Evolutionary conservation across 768 basidiomycete species (phyloP).

Genomic region (Hericium erinaceus): DNA sequence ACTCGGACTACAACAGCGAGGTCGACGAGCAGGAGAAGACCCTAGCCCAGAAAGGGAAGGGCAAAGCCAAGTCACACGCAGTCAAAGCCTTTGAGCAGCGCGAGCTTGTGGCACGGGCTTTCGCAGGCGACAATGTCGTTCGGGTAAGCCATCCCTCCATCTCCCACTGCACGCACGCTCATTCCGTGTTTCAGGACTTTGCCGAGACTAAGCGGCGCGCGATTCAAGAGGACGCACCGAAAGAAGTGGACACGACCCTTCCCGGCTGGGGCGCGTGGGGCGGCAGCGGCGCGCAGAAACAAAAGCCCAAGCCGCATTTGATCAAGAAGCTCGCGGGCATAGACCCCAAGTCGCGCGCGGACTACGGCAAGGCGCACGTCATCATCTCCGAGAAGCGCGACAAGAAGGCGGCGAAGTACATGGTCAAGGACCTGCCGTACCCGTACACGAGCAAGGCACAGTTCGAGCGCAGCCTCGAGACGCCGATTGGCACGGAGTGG

Average conservation of each 20-base stretch:
- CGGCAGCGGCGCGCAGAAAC: constrained; percentile 59
- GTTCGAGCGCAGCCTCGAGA: constrained; percentile 77
- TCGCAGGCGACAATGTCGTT: constrained; percentile 95
- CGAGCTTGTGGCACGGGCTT: constrained; percentile 88
- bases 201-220: constrained; percentile 74
- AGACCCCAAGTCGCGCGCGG: constrained; percentile 69
- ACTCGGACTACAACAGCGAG: constrained; percentile 55
- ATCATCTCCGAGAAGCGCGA: constrained; percentile 96
- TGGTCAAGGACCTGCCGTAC: constrained; percentile 85
- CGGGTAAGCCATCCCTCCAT: constrained; percentile 39
- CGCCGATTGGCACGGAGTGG: constrained; percentile 86
- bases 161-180: background rate
- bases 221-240: constrained; percentile 81
- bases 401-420: constrained; percentile 86
- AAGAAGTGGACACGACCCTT: constrained; percentile 79
- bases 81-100: constrained; percentile 77
- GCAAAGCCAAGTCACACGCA: constrained; percentile 29
- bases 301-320: constrained; percentile 54
- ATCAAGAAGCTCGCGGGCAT: constrained; percentile 81
- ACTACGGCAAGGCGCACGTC: constrained; percentile 77
- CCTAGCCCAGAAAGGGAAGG: constrained; percentile 37
- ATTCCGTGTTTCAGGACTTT: constrained; percentile 53
- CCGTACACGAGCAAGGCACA: constrained; percentile 93
- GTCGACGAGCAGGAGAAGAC: constrained; percentile 58
- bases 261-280: constrained; percentile 98